phyloP scores from a whole-genome alignment of 2,329 filamentous ascomycete species.

The Colletotrichum simmondsii region DNA sequence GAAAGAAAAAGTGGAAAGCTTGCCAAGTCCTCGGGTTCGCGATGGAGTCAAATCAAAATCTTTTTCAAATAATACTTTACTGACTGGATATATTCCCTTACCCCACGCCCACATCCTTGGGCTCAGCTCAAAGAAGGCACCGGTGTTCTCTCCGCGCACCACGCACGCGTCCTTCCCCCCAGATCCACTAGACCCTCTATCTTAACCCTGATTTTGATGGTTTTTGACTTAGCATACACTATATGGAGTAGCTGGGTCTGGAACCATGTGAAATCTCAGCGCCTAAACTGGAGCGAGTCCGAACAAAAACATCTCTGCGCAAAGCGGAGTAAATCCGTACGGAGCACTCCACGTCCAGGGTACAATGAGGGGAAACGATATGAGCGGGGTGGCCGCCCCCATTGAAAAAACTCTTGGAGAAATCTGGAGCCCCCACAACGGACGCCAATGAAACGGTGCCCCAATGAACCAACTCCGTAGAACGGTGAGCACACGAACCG shows the following conservation, averaged over 20 bases:
- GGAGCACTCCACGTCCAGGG: not conserved
- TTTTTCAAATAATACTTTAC: not conserved
- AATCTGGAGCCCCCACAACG: not conserved
- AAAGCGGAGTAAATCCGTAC: too few species aligned
- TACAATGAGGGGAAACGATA: not conserved
- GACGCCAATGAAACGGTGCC: not conserved
- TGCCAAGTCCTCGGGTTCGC: constrained; percentile 11
- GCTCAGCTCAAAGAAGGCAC: not conserved
- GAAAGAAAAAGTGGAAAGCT: not conserved
- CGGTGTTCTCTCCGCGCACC: constrained; percentile 10
- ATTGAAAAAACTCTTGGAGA: constrained; percentile 1
- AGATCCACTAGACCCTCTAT: not conserved
- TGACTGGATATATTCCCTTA: too few species aligned
- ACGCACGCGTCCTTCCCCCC: not conserved
- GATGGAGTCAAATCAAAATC: not conserved
- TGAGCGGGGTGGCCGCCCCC: not conserved
- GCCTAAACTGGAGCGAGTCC: too few species aligned
- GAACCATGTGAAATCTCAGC: too few species aligned
- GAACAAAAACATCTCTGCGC: too few species aligned
- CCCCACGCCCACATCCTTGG: not conserved
- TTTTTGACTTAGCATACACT: too few species aligned
- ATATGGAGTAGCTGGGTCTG: too few species aligned
- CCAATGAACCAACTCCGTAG: not conserved
- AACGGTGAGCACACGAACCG: not conserved
- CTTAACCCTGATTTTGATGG: too few species aligned